These are phyloP conservation scores for Melanopsichium pennsylvanicum DNA, from an alignment of 1,284 basidiomycete species.

Conservation along the genomic window DNA sequence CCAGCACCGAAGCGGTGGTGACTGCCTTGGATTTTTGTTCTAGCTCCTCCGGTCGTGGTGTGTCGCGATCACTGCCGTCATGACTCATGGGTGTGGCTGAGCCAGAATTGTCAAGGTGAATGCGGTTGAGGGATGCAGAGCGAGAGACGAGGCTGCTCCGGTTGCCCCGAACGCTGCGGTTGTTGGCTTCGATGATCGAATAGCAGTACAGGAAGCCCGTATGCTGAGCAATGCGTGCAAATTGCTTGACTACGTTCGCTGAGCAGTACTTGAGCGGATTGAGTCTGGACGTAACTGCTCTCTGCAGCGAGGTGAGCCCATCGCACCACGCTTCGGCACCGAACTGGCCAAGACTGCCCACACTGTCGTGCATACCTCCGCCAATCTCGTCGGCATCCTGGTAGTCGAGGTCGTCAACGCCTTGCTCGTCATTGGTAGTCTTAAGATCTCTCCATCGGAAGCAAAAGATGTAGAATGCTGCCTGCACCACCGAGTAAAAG, in stretches of 20 bases:
- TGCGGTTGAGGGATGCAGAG: constrained; percentile 25
- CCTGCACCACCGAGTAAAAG: constrained; percentile 94
- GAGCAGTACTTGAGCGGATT: constrained; percentile 83
- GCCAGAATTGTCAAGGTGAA: constrained; percentile 20
- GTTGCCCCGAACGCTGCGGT: constrained; percentile 30
- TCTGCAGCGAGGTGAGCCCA: constrained; percentile 80
- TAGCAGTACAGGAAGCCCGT: constrained; percentile 95
- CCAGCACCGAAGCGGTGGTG: constrained; percentile 70
- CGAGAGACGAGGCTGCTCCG: constrained; percentile 28
- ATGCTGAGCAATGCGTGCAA: constrained; percentile 89
- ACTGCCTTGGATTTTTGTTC: constrained; percentile 12
- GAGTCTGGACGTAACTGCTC: constrained; percentile 80
- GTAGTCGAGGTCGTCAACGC: constrained; percentile 45
- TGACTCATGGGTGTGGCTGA: constrained; percentile 34
- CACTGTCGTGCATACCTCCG: constrained; percentile 39
- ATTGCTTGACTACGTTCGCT: constrained; percentile 87
- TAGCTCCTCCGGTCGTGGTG: constrained; percentile 13
- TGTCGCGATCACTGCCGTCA: constrained; percentile 31
- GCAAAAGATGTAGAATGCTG: constrained; percentile 95
- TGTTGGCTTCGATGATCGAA: constrained; percentile 86
- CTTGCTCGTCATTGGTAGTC: constrained; percentile 69
- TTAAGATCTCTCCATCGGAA: constrained; percentile 92
- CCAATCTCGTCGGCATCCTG: constrained; percentile 41
- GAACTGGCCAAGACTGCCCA: constrained; percentile 33
- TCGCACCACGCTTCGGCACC: constrained; percentile 75